phyloP scores from a whole-genome alignment of 2,329 filamentous ascomycete species.

The Fusarium euwallaceae region DNA sequence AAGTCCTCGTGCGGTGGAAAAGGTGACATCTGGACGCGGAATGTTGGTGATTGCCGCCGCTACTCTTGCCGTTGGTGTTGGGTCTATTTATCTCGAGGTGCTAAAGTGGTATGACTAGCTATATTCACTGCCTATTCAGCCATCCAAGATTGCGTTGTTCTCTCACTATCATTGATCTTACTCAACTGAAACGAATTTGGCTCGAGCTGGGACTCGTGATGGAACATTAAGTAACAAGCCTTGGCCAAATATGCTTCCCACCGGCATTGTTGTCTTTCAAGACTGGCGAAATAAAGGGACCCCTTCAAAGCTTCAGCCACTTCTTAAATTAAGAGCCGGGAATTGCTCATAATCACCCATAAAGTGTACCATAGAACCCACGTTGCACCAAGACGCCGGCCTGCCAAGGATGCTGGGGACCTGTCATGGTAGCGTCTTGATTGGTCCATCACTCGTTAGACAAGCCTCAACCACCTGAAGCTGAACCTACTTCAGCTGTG shows the following conservation, averaged over 20 bases:
- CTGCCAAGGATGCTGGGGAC: background rate
- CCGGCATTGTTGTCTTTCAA: background rate
- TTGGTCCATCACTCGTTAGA: background rate
- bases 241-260: too few species aligned
- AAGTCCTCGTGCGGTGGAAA: accelerated
- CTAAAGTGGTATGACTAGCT: background rate
- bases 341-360: background rate
- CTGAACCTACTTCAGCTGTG: background rate
- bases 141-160: too few species aligned
- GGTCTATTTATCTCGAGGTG: background rate
- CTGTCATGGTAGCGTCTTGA: background rate
- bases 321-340: background rate
- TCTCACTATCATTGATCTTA: too few species aligned
- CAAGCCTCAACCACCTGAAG: background rate
- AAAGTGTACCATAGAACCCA: background rate
- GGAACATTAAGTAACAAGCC: too few species aligned
- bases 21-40: accelerated
- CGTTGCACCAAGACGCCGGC: background rate
- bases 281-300: background rate
- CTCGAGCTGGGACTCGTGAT: too few species aligned
- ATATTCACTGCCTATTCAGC: too few species aligned
- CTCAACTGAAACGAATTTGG: background rate
- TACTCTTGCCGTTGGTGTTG: background rate
- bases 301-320: background rate
- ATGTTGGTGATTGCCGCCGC: background rate